These are phyloP conservation scores for Eruca vesicaria DNA, from an alignment of 441 rosid species.

Conservation along the genomic window DNA sequence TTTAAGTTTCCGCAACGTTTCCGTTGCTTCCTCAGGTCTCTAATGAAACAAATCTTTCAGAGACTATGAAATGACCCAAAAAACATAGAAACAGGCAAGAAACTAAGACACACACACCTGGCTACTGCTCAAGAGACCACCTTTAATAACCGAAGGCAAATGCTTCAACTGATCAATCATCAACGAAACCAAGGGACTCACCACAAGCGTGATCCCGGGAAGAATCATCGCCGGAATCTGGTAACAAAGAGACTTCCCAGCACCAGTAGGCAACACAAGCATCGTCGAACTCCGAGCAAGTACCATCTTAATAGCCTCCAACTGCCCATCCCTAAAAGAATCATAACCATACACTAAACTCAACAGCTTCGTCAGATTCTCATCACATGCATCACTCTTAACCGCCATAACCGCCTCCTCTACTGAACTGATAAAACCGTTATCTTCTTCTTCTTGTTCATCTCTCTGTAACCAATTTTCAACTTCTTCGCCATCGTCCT, in stretches of 20 bases:
- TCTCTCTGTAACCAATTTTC: constrained; percentile 43
- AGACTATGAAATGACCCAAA: not conserved
- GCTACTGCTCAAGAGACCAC: constrained; percentile 75
- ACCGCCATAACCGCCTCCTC: constrained; percentile 56
- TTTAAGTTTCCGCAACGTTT: constrained; percentile 62
- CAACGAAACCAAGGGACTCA: constrained; percentile 88
- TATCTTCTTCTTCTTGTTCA: constrained; percentile 27
- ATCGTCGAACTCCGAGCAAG: constrained; percentile 66
- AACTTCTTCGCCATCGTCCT: constrained; percentile 48
- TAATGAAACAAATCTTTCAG: constrained; percentile 26
- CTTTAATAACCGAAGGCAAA: constrained; percentile 63
- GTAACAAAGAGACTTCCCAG: constrained; percentile 91
- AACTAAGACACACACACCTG: constrained; percentile 52
- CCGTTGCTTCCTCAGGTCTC: constrained; percentile 75
- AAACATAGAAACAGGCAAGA: not conserved
- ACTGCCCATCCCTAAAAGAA: constrained; percentile 78
- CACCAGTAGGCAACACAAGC: constrained; percentile 92
- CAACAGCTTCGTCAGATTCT: constrained; percentile 69
- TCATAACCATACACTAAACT: constrained; percentile 67
- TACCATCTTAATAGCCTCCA: constrained; percentile 73
- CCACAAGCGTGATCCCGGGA: constrained; percentile 77
- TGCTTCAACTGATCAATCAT: constrained; percentile 96
- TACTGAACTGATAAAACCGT: constrained; percentile 31
- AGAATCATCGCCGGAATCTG: constrained; percentile 87
- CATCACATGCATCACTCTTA: constrained; percentile 55